Conservation (phyloP, 805 yeast species). For the Saccharomycopsis sp. region DNA sequence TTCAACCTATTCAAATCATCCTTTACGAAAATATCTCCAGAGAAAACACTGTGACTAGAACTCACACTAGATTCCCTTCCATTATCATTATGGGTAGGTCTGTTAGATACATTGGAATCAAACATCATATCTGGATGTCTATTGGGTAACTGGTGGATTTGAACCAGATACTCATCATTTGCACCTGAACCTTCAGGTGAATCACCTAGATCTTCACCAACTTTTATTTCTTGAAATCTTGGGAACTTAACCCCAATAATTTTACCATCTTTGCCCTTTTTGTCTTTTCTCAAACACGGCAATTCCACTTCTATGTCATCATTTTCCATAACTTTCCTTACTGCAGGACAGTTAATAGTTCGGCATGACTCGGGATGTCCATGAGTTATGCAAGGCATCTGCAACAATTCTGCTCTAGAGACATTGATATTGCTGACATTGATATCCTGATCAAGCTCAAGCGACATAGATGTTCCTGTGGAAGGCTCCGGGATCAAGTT, state of each 20-base stretch:
- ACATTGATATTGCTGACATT: neutral
- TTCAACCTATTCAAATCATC: neutral
- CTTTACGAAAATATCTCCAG: neutral
- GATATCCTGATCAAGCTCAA: neutral
- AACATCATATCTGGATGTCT: constrained; percentile 2
- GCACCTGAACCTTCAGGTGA: constrained; percentile 2
- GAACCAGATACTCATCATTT: neutral
- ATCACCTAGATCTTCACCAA: constrained; percentile 1
- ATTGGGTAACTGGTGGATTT: constrained; percentile 1
- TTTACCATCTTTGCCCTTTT: neutral
- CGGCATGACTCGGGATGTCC: neutral
- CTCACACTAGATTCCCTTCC: neutral
- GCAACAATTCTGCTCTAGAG: constrained; percentile 11
- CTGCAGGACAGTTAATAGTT: constrained; percentile 1
- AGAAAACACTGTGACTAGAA: no score
- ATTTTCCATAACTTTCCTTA: neutral
- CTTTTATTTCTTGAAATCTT: neutral
- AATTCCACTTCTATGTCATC: neutral
- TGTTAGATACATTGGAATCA: constrained; percentile 9
- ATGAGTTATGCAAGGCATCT: constrained; percentile 17
- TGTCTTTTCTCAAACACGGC: constrained; percentile 1
- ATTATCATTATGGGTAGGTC: constrained; percentile 10
- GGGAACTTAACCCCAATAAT: neutral
- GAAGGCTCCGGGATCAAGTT: neutral
- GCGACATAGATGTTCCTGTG: neutral